phyloP scores from a whole-genome alignment of 169 alveolate genomes.

The Cryptosporidium andersoni region DNA sequence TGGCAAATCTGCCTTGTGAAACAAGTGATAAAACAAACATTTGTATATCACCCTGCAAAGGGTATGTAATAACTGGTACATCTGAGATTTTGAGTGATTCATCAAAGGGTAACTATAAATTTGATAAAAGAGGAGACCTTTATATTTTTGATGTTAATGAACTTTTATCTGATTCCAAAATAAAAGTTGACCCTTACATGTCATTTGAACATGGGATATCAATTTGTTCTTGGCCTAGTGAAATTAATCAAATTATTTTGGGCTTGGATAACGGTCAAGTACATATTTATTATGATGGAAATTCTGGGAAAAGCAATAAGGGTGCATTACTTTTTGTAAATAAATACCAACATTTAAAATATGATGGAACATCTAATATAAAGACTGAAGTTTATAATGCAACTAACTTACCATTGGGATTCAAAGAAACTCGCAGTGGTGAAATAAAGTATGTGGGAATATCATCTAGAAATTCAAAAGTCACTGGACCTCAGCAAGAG shows the following conservation, averaged over 20 bases:
- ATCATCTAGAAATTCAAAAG: slow-evolving; percentile 24
- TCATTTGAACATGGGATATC: slow-evolving; percentile 2
- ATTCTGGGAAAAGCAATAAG: slow-evolving; percentile 22
- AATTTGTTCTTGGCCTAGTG: slow-evolving; percentile 46
- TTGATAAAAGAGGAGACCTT: background rate
- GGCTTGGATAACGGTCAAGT: slow-evolving; percentile 17
- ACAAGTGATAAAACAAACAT: slow-evolving; percentile 20
- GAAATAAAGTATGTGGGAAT: slow-evolving; percentile 59
- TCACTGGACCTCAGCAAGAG: slow-evolving; percentile 19
- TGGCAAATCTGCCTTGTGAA: slow-evolving; percentile 22
- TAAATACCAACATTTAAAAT: slow-evolving; percentile 6
- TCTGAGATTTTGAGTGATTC: background rate
- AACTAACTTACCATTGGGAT: slow-evolving; percentile 56
- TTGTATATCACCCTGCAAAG: slow-evolving; percentile 9
- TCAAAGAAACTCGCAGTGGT: slow-evolving; percentile 59
- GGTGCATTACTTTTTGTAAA: slow-evolving; percentile 32
- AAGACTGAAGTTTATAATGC: slow-evolving; percentile 24
- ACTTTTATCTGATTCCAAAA: background rate
- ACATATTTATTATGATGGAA: slow-evolving; percentile 24
- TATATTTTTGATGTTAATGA: background rate
- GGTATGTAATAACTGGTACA: slow-evolving; percentile 14
- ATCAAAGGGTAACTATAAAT: background rate
- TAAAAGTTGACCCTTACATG: background rate
- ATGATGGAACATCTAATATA: slow-evolving; percentile 38
- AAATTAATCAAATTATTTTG: slow-evolving; percentile 46